Percentiles rank a stretch among this genome's conserved stretches.
These are phyloP conservation scores for Vittaforma corneae DNA, from an alignment of 371 early-diverging fungal species.

Conservation along the genomic window DNA sequence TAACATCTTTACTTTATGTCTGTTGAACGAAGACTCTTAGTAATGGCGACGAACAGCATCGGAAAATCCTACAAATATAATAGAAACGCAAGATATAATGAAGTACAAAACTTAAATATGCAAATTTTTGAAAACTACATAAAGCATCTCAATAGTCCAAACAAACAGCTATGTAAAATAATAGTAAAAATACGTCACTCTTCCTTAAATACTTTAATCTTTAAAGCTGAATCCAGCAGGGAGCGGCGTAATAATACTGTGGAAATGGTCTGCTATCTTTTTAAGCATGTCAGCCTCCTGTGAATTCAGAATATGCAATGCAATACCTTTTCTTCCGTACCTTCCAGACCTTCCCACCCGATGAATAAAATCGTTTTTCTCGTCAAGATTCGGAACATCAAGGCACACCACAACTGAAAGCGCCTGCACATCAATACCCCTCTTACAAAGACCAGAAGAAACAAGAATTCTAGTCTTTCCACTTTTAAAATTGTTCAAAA, in stretches of 20 bases:
- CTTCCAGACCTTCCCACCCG: constrained; percentile 96
- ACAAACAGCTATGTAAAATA: too few relatives aligned
- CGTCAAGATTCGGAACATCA: constrained; percentile 84
- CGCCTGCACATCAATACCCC: constrained; percentile 98
- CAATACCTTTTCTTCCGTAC: constrained; percentile 98
- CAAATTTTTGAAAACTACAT: too few relatives aligned
- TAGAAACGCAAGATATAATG: too few relatives aligned
- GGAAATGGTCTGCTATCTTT: constrained; percentile 90
- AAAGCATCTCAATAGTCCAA: too few relatives aligned
- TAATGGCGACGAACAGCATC: too few relatives aligned
- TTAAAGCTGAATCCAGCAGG: constrained; percentile 63
- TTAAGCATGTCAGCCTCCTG: constrained; percentile 81
- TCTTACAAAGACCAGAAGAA: constrained; percentile 88
- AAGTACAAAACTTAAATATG: too few relatives aligned
- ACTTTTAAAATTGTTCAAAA: constrained; percentile 80
- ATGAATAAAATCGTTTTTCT: constrained; percentile 71
- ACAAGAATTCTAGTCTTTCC: constrained; percentile 83
- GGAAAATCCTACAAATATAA: too few relatives aligned
- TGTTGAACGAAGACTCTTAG: too few relatives aligned
- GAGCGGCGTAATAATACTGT: constrained; percentile 85
- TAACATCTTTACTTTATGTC: too few relatives aligned
- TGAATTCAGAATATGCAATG: constrained; percentile 88
- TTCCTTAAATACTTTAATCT: too few relatives aligned
- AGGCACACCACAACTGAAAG: constrained; percentile 94
- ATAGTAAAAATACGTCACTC: too few relatives aligned